Percentiles rank a stretch among this genome's conserved stretches.
phyloP scores from a whole-genome alignment of 2,329 filamentous ascomycete species.

The Aspergillus sp. region DNA sequence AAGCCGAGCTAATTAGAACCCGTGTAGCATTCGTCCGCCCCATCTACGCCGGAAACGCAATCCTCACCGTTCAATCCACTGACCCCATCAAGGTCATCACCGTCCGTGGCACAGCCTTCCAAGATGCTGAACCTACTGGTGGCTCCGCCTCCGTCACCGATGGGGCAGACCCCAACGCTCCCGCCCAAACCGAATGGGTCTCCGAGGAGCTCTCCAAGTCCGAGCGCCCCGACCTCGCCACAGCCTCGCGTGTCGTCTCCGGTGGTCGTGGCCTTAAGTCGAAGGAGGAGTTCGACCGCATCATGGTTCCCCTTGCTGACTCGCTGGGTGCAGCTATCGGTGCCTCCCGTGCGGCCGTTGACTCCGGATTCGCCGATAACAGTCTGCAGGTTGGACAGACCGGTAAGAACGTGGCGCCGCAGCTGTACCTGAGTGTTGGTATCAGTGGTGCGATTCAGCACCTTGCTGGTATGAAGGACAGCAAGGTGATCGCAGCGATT shows the following conservation, averaged over 20 bases:
- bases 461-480: constrained; percentile 99
- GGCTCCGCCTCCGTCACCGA: constrained; percentile 76
- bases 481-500: constrained; percentile 97
- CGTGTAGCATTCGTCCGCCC: constrained; percentile 77
- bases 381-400: constrained; percentile 97
- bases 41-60: constrained; percentile 97
- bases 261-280: constrained; percentile 94
- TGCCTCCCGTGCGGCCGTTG: constrained; percentile 90
- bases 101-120: constrained; percentile 88
- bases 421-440: constrained; percentile 91
- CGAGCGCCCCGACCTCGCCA: constrained; percentile 88
- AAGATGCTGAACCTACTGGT: constrained; percentile 67
- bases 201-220: constrained; percentile 91
- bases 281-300: constrained; percentile 91
- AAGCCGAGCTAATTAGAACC: neutral
- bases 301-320: constrained; percentile 92
- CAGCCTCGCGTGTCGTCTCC: constrained; percentile 86
- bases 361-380: constrained; percentile 97
- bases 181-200: constrained; percentile 78
- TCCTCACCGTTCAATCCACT: constrained; percentile 88
- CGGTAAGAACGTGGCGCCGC: constrained; percentile 95
- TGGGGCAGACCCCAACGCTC: constrained; percentile 77
- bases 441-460: constrained; percentile 98
- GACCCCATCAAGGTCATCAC: constrained; percentile 88
- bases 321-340: constrained; percentile 92